Conservation (phyloP, 2,329 filamentous ascomycete genomes). For the Lachnellula subtilissima region DNA sequence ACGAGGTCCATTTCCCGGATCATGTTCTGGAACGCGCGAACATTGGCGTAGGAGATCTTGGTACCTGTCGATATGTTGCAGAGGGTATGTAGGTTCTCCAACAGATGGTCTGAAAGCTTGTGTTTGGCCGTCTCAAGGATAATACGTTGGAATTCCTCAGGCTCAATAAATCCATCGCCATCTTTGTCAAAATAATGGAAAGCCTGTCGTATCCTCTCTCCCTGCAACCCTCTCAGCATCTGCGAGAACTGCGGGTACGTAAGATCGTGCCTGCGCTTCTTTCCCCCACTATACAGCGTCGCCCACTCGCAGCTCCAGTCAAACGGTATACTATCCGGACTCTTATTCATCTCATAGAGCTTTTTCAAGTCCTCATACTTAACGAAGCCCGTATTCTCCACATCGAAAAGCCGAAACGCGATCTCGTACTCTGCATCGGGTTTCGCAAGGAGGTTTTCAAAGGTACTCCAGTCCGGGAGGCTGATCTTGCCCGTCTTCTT, state of each 20-base stretch:
- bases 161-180: constrained; percentile 89
- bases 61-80: constrained; percentile 90
- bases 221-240: constrained; percentile 93
- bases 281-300: constrained; percentile 84
- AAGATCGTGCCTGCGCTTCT: constrained; percentile 82
- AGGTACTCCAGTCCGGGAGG: constrained; percentile 83
- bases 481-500: constrained; percentile 67
- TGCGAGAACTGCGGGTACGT: constrained; percentile 97
- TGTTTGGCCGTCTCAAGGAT: constrained; percentile 88
- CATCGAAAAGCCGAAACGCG: constrained; percentile 92
- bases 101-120: constrained; percentile 94
- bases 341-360: constrained; percentile 84
- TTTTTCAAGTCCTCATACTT: constrained; percentile 85
- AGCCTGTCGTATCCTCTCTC: constrained; percentile 91
- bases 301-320: constrained; percentile 98
- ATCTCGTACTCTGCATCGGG: constrained; percentile 99
- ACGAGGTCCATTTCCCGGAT: constrained; percentile 97
- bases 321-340: constrained; percentile 79
- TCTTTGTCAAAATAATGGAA: constrained; percentile 90
- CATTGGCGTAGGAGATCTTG: constrained; percentile 97
- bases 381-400: constrained; percentile 75
- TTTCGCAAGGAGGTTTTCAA: constrained; percentile 89
- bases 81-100: constrained; percentile 84
- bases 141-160: constrained; percentile 94
- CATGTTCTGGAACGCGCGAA: constrained; percentile 96